Evolutionary conservation across 164 flowering plant species (phyloP).

Genomic region (Magnolia sinica): DNA sequence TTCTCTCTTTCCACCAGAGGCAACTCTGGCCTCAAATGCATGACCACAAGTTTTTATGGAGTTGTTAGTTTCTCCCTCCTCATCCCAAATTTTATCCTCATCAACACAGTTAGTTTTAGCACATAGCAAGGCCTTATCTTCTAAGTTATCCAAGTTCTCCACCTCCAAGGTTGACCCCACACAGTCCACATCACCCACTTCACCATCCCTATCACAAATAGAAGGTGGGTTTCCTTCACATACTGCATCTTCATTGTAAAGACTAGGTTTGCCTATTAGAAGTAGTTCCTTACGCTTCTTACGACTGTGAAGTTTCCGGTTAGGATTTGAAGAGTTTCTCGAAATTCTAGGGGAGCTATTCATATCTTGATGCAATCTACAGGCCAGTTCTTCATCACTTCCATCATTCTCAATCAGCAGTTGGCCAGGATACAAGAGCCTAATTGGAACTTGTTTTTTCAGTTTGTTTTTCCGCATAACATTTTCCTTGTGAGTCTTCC

Average conservation of each 20-base stretch:
- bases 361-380: conserved; percentile 63
- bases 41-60: conserved; percentile 32
- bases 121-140: conserved; percentile 26
- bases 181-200: conserved; percentile 16
- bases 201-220: conserved; percentile 31
- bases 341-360: conserved; percentile 79
- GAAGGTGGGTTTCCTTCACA: conserved; percentile 29
- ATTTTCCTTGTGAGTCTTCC: conserved; percentile 30
- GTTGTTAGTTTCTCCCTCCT: conserved; percentile 22
- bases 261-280: conserved; percentile 26
- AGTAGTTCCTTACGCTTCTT: conserved; percentile 42
- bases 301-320: conserved; percentile 37
- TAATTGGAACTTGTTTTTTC: conserved; percentile 76
- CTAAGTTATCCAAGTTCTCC: conserved; percentile 20
- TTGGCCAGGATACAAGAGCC: conserved; percentile 58
- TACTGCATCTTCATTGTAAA: conserved; percentile 23
- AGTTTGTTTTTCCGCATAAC: conserved; percentile 47
- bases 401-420: conserved; percentile 29
- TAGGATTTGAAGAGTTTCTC: conserved; percentile 41
- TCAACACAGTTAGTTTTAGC: conserved; percentile 21
- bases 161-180: conserved; percentile 25
- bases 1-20: conserved; percentile 56
- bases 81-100: conserved; percentile 18
- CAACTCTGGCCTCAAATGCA: conserved; percentile 23
- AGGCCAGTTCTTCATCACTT: conserved; percentile 79